These are phyloP conservation scores for Mycena galericulata DNA, from an alignment of 768 basidiomycete species.

Conservation along the genomic window DNA sequence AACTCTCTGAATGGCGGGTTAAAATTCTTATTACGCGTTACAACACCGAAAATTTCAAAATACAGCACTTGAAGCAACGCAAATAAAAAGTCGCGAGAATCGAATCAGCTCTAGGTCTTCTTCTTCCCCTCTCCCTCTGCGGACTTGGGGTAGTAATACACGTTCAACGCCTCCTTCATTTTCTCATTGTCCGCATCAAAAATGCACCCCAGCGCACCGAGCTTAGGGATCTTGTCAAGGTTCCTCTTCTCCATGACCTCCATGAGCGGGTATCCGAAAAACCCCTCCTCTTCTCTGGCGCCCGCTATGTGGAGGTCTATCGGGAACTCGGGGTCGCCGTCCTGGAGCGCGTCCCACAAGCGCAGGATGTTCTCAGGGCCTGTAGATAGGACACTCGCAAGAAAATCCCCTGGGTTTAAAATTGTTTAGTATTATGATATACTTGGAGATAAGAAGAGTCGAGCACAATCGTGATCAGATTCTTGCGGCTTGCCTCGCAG, in stretches of 20 bases:
- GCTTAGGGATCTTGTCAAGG: neutral
- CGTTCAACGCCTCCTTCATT: neutral
- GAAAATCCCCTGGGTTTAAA: conserved; percentile 8
- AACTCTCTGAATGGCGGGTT: no score
- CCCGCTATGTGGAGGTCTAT: neutral
- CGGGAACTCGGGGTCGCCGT: neutral
- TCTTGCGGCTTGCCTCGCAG: neutral
- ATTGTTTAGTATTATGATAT: no score
- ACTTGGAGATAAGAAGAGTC: no score
- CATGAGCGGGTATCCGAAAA: neutral
- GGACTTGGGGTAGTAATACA: neutral
- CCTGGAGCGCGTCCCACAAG: conserved; percentile 3
- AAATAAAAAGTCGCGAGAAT: no score
- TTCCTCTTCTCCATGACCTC: neutral
- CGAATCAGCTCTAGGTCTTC: neutral
- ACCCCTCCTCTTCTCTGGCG: neutral
- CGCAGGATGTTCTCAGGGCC: conserved; percentile 7
- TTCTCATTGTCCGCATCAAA: conserved; percentile 1
- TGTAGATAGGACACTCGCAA: neutral
- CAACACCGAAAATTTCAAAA: no score
- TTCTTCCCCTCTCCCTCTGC: neutral
- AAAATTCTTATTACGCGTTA: no score
- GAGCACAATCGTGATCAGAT: neutral
- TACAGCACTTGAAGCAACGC: no score
- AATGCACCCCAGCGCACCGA: neutral